Base-by-base conservation (phyloP, 257 asterid genomes). In the Solanum ossicruentum region DNA sequence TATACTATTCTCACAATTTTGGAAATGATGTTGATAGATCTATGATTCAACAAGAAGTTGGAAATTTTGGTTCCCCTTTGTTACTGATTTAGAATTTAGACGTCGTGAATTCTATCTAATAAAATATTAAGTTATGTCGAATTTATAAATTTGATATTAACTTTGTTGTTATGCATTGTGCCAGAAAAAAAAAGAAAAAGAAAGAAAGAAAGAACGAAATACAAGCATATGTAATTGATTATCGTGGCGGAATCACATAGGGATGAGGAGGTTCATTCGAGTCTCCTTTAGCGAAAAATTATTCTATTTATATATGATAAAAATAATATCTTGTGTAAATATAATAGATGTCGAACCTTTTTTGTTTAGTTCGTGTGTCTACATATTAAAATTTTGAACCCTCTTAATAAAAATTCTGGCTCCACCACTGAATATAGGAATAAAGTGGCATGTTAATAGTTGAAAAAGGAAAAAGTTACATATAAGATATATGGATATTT, bases 1-100 rank as follows among this genome's bases (percentile, higher is more conserved):
- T 85, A 87, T 83, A 87, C 66, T 88, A 88, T 82, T 57, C 85
- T 70, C 73, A 16, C 16, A 51, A 15, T 61, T 49, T 10, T 47
- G 18, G 32, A 52, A 18, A 55, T 71, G 58, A 77, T 77, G 8
- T 47, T 26, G 12, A 28, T 23, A 21, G 61, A 51, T 23, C 9
- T 51, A 51, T 16, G 47, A 26, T 77, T 77, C 82, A 84, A 45
- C 18, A 49, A 32, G 45, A 61, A 15, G 41, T 28, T 28, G 58
- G 89, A 85, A 84, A 78, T 12, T 26, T 77, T 23, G 45, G 45
- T 26, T 77, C 45, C 23, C 23, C 47, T 51, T 23, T 16, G 41
- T 47, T 26, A 5, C 3, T 51, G 21, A 0, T 77, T 2, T 9
- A 23, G 5, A 77, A 77, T 51, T 1, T 51, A 77, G 12, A 77